Percentiles rank a stretch among this genome's conserved stretches.
Evolutionary conservation across 352 stramenopile genomes (phyloP).

Genomic region (Phytophthora boehmeriae): DNA sequence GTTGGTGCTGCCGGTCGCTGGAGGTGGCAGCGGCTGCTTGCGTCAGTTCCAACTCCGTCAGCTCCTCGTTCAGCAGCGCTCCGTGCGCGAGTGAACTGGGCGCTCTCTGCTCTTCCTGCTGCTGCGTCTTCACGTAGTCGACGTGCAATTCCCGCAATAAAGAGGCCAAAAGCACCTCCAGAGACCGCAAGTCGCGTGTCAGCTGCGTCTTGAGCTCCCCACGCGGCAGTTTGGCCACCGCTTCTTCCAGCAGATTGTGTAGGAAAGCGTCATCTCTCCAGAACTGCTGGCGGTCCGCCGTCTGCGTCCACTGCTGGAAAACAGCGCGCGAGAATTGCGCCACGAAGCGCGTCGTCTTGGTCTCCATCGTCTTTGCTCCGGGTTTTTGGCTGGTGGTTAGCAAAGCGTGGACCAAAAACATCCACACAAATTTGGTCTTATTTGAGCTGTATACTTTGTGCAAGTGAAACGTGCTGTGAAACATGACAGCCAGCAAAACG

Average conservation of each 20-base stretch:
- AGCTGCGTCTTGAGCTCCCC: slow-evolving; percentile 54
- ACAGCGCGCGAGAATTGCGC: slow-evolving; percentile 57
- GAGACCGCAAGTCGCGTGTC: slow-evolving; percentile 37
- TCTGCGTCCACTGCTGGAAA: slow-evolving; percentile 62
- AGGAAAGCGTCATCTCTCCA: slow-evolving; percentile 52
- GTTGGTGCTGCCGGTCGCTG: slow-evolving; percentile 23
- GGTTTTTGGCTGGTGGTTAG: slow-evolving; percentile 6
- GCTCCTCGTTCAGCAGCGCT: slow-evolving; percentile 54
- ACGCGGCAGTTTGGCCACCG: slow-evolving; percentile 61
- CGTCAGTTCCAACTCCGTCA: slow-evolving; percentile 57
- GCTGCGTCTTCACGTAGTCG: slow-evolving; percentile 24
- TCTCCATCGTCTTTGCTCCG: slow-evolving; percentile 34
- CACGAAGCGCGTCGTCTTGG: slow-evolving; percentile 61
- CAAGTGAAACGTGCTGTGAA: no score
- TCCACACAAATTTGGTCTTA: no score
- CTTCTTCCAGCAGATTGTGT: slow-evolving; percentile 54
- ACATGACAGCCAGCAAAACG: background rate
- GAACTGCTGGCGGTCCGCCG: slow-evolving; percentile 46
- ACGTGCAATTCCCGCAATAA: slow-evolving; percentile 44
- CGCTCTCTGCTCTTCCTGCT: background rate
- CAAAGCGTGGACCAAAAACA: no score
- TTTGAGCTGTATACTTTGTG: no score
- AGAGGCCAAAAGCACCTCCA: slow-evolving; percentile 30
- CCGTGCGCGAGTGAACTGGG: background rate
- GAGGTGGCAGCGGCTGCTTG: slow-evolving; percentile 20